Conservation (phyloP, 202 grass and related monocot genomes). For the Dendrocalamus latiflorus region DNA sequence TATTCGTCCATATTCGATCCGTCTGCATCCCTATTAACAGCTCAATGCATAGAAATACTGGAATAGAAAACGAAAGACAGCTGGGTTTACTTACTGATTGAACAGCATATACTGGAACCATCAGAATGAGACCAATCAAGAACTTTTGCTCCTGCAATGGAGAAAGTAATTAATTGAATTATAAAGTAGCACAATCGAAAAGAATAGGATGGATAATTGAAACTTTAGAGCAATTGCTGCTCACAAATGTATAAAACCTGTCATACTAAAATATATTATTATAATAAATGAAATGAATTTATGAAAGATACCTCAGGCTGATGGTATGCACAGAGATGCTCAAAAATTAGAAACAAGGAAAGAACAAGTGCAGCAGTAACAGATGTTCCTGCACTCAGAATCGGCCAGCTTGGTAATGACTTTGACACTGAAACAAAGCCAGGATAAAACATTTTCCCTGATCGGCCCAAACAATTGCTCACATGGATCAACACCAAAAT, state of each 20-base stretch:
- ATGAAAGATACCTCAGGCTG: conserved; percentile 83
- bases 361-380: conserved; percentile 58
- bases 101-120: too few relatives aligned
- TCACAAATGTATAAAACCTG: background rate
- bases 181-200: conserved; percentile 1
- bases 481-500: conserved; percentile 60
- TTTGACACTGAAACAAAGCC: too few relatives aligned
- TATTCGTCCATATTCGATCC: too few relatives aligned
- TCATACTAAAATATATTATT: conserved; percentile 7
- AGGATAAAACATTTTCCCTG: conserved; percentile 61
- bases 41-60: too few relatives aligned
- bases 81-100: too few relatives aligned
- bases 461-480: conserved; percentile 53
- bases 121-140: too few relatives aligned
- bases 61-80: too few relatives aligned
- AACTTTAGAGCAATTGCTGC: background rate
- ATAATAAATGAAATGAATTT: conserved; percentile 17
- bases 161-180: conserved; percentile 19
- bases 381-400: conserved; percentile 79
- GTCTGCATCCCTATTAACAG: too few relatives aligned
- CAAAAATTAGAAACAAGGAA: conserved; percentile 77
- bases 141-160: too few relatives aligned
- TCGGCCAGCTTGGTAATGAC: conserved; percentile 69
- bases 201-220: background rate
- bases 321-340: conserved; percentile 84